Conservation (phyloP, 176 grass and related monocot species). For the Urochloa ruziziensis region DNA sequence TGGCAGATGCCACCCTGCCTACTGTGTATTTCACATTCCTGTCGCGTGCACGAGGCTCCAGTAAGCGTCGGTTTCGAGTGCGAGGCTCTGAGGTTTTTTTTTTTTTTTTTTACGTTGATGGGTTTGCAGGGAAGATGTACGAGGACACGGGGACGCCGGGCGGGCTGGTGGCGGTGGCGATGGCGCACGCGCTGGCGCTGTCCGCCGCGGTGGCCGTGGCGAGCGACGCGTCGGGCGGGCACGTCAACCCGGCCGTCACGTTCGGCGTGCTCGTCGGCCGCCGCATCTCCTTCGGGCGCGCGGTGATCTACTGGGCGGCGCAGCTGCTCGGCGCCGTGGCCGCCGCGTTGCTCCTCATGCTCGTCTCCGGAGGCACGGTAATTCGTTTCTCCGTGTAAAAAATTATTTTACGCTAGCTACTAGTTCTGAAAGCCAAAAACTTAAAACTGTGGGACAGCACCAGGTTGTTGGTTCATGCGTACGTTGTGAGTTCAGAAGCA, state of each 20-base stretch:
- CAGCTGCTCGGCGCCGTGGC: conserved; percentile 81
- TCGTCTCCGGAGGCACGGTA: conserved; percentile 79
- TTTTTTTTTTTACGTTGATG: background rate
- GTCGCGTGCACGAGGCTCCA: background rate
- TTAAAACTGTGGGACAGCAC: background rate
- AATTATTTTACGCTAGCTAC: background rate
- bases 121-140: conserved; percentile 70
- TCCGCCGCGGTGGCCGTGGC: conserved; percentile 53
- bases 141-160: conserved; percentile 53
- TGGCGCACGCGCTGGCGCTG: conserved; percentile 73
- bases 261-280: conserved; percentile 75
- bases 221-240: conserved; percentile 48
- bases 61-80: background rate
- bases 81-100: background rate
- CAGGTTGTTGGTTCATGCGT: background rate
- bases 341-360: conserved; percentile 54
- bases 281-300: conserved; percentile 65
- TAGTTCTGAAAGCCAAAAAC: background rate
- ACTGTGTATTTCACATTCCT: background rate
- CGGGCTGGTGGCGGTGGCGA: conserved; percentile 58
- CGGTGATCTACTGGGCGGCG: conserved; percentile 66
- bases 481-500: background rate
- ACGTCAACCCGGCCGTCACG: conserved; percentile 88
- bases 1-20: background rate
- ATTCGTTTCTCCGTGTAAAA: background rate